Evolutionary conservation across 768 basidiomycete species (phyloP).

Genomic region (Amanita inopinata): DNA sequence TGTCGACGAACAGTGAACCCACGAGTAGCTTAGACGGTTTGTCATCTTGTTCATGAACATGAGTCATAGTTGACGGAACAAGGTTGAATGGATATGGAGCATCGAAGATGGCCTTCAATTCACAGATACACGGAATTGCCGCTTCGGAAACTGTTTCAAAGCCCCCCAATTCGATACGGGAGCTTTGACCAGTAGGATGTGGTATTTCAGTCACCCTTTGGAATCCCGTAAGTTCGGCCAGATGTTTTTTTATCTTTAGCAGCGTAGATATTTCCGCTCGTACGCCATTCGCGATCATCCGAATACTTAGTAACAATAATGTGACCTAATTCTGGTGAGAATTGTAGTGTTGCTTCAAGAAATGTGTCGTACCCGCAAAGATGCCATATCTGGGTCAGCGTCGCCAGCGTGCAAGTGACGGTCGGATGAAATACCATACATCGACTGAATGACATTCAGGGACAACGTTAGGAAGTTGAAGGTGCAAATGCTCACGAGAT

Average conservation of each 20-base stretch:
- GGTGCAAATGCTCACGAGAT: conserved; percentile 27
- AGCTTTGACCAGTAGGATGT: conserved; percentile 35
- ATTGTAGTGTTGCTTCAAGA: background rate
- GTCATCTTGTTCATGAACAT: conserved; percentile 33
- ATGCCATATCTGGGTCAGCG: conserved; percentile 36
- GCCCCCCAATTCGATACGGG: conserved; percentile 46
- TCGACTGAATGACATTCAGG: background rate
- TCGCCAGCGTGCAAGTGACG: background rate
- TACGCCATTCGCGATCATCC: conserved; percentile 60
- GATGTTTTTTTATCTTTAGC: conserved; percentile 51
- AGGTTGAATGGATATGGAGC: conserved; percentile 40
- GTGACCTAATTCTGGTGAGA: conserved; percentile 32
- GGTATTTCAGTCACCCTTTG: conserved; percentile 36
- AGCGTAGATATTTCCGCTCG: conserved; percentile 39
- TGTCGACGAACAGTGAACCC: conserved; percentile 57
- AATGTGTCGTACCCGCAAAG: conserved; percentile 31
- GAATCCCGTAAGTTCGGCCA: conserved; percentile 46
- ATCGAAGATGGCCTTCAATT: conserved; percentile 51
- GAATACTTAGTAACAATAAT: conserved; percentile 45
- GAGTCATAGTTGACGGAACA: conserved; percentile 32
- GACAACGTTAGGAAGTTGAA: background rate
- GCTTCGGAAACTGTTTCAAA: conserved; percentile 30
- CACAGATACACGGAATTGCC: conserved; percentile 47
- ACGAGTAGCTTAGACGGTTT: conserved; percentile 36
- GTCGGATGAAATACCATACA: background rate